Conservation (phyloP, 2,329 filamentous ascomycete genomes). For the Sporothrix luriei region DNA sequence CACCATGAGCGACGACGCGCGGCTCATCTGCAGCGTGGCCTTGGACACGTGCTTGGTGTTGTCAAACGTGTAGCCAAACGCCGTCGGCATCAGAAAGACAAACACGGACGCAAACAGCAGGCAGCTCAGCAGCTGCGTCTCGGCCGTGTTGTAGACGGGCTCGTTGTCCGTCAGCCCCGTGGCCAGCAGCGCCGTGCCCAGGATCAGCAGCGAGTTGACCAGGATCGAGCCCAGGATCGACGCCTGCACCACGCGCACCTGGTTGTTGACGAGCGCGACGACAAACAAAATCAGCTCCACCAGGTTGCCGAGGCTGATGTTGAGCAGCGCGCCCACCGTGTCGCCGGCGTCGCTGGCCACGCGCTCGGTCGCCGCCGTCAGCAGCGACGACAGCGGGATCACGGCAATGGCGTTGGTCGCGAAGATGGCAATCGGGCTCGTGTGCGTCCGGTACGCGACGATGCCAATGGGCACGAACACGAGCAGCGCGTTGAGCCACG, state of each 20-base stretch:
- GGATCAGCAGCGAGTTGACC: constrained; percentile 87
- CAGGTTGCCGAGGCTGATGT: constrained; percentile 69
- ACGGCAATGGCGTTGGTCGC: constrained; percentile 75
- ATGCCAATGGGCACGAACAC: constrained; percentile 82
- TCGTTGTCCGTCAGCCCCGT: constrained; percentile 68
- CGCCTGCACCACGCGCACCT: constrained; percentile 95
- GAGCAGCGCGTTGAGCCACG: constrained; percentile 75
- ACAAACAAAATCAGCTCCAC: constrained; percentile 75
- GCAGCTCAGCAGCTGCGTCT: constrained; percentile 34
- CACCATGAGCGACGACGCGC: constrained; percentile 57
- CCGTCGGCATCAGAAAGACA: constrained; percentile 34
- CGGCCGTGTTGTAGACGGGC: constrained; percentile 81
- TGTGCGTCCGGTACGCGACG: constrained; percentile 54
- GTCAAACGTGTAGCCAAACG: constrained; percentile 30
- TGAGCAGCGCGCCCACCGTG: constrained; percentile 35
- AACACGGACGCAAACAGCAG: constrained; percentile 67
- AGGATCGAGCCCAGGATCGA: constrained; percentile 96
- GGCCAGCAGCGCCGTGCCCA: constrained; percentile 78
- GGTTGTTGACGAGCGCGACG: constrained; percentile 74
- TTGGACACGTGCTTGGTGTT: constrained; percentile 35
- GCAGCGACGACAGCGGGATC: constrained; percentile 70
- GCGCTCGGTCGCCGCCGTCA: constrained; percentile 70
- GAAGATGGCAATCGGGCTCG: constrained; percentile 66
- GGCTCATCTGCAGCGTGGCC: constrained; percentile 34
- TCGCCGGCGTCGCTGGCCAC: constrained; percentile 19